These are phyloP conservation scores for Yamadazyma spencermartinsiae DNA, from an alignment of 1,139 yeast genomes.

Conservation along the genomic window DNA sequence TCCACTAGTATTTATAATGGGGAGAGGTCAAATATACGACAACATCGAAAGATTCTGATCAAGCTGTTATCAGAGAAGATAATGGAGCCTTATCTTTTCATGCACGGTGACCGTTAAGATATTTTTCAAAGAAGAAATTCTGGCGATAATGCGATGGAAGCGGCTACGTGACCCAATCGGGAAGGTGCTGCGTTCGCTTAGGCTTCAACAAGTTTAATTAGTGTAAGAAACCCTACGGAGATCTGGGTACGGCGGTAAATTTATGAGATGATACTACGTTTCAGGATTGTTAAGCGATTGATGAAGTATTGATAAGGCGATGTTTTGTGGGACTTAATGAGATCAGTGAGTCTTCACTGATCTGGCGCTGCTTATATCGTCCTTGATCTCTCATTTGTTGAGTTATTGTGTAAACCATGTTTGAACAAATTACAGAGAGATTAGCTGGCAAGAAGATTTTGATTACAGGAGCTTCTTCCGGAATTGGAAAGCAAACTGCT, in stretches of 20 bases:
- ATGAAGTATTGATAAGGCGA: too few species aligned
- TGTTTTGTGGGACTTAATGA: too few species aligned
- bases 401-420: slow-evolving; percentile 2
- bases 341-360: too few species aligned
- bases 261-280: not conserved
- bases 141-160: slow-evolving; percentile 2
- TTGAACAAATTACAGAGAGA: slow-evolving; percentile 20
- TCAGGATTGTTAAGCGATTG: not conserved
- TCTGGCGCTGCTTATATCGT: not conserved
- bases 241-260: not conserved
- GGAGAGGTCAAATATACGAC: not conserved
- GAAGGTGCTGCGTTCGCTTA: not conserved
- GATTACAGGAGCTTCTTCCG: slow-evolving; percentile 34
- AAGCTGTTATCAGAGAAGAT: too few species aligned
- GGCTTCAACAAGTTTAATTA: not conserved
- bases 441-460: slow-evolving; percentile 35
- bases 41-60: too few species aligned
- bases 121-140: not conserved
- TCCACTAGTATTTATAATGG: not conserved
- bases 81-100: too few species aligned
- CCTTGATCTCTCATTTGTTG: not conserved
- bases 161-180: not conserved
- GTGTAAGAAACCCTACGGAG: too few species aligned
- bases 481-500: slow-evolving; percentile 74
- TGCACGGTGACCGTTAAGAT: too few species aligned